Percentiles rank a stretch among this genome's conserved stretches.
phyloP scores from a whole-genome alignment of 352 stramenopile genomes.

The Phytophthora sojae region DNA sequence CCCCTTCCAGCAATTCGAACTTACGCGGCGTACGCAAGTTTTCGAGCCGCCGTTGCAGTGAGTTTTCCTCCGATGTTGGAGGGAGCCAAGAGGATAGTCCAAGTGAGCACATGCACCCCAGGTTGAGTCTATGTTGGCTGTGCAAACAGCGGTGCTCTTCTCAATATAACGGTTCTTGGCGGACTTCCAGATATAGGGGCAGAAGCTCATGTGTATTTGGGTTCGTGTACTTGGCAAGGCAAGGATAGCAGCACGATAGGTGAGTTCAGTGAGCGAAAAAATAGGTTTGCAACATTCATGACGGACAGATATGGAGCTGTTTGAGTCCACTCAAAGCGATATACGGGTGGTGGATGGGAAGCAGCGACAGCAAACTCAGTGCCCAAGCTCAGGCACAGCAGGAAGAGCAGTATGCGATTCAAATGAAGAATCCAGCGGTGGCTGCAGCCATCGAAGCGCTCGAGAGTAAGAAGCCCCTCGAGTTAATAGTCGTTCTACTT shows the following conservation, averaged over 20 bases:
- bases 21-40: slow-evolving; percentile 4
- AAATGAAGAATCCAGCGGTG: slow-evolving; percentile 53
- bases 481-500: not conserved
- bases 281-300: not conserved
- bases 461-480: slow-evolving; percentile 23
- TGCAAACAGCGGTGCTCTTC: not conserved
- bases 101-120: slow-evolving; percentile 26
- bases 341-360: slow-evolving; percentile 40
- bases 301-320: slow-evolving; percentile 4
- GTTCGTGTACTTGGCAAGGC: slow-evolving; percentile 1
- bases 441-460: slow-evolving; percentile 48
- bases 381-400: slow-evolving; percentile 28
- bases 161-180: slow-evolving; percentile 22
- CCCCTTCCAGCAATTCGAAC: slow-evolving; percentile 21
- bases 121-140: not conserved
- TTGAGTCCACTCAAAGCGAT: not conserved
- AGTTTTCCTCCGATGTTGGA: slow-evolving; percentile 16
- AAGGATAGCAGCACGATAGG: not conserved
- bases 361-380: slow-evolving; percentile 49
- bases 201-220: not conserved
- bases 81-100: slow-evolving; percentile 17
- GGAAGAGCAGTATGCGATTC: slow-evolving; percentile 40
- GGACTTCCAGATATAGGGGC: slow-evolving; percentile 19
- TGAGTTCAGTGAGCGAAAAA: not conserved
- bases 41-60: slow-evolving; percentile 19